phyloP scores from a whole-genome alignment of 2,329 filamentous ascomycete species.

The Cryphonectria carpinicola region DNA sequence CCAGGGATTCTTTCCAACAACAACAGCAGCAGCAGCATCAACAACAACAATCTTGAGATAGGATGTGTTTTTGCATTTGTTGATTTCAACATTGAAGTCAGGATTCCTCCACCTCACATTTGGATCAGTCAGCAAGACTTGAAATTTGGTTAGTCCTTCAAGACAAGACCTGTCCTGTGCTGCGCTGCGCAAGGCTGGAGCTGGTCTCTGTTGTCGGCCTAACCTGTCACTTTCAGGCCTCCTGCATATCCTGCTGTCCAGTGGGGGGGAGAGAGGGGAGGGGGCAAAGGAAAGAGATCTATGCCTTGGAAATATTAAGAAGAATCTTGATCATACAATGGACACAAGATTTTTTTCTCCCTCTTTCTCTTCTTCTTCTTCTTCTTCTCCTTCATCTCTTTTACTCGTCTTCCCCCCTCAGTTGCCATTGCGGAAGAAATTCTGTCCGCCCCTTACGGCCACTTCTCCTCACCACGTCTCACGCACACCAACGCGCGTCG shows the following conservation, averaged over 20 bases:
- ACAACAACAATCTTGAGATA: too few species aligned
- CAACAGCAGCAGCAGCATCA: too few species aligned
- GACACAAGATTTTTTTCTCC: not conserved
- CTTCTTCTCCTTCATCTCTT: not conserved
- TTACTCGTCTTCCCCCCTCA: not conserved
- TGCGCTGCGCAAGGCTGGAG: not conserved
- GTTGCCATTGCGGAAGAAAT: not conserved
- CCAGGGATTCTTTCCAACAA: not conserved
- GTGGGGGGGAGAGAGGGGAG: too few species aligned
- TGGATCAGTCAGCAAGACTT: not conserved
- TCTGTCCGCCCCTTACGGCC: not conserved
- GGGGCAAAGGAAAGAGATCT: not conserved
- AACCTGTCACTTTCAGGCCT: constrained; percentile 13
- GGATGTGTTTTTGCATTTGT: not conserved
- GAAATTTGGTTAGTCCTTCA: not conserved
- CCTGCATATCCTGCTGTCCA: constrained; percentile 10
- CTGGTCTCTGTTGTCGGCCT: not conserved
- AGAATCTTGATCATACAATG: not conserved
- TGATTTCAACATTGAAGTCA: not conserved
- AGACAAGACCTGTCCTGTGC: not conserved
- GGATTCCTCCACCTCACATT: not conserved
- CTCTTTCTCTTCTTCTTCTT: not conserved
- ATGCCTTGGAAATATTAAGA: not conserved
- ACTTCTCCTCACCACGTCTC: not conserved
- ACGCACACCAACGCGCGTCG: constrained; percentile 3